Percentiles rank a stretch among this genome's conserved stretches.
These are phyloP conservation scores for Tuctoria greenei DNA, from an alignment of 176 grass and related monocot species.

Conservation along the genomic window DNA sequence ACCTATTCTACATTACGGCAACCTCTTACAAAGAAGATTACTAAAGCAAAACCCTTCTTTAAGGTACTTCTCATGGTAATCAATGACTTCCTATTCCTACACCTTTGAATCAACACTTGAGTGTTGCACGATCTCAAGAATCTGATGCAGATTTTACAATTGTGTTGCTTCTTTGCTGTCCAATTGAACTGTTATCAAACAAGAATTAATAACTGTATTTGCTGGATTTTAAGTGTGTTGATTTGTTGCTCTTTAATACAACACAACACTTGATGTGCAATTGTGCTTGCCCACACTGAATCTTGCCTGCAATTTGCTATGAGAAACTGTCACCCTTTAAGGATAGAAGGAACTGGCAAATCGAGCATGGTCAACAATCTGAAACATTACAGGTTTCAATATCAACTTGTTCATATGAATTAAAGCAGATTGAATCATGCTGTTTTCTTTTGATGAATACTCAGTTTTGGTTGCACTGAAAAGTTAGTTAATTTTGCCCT, in stretches of 20 bases:
- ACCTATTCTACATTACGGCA: background rate
- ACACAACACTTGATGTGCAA: background rate
- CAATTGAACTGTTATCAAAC: background rate
- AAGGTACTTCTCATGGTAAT: constrained; percentile 2
- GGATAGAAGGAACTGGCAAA: constrained; percentile 39
- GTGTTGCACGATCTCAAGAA: background rate
- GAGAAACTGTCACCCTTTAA: constrained; percentile 35
- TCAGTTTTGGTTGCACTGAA: background rate
- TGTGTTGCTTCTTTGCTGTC: background rate
- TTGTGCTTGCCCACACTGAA: background rate
- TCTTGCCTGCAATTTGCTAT: constrained; percentile 13
- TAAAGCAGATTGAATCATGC: constrained; percentile 17
- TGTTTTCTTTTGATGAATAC: background rate
- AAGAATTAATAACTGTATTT: background rate
- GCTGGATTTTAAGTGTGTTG: background rate
- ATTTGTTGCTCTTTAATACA: constrained; percentile 8
- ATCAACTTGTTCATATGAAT: constrained; percentile 9
- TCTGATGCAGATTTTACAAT: background rate
- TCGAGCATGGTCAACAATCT: constrained; percentile 41
- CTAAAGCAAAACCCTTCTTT: background rate
- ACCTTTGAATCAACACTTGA: too few relatives aligned
- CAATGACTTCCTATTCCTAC: too few relatives aligned
- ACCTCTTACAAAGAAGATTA: background rate
- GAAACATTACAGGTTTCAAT: constrained; percentile 53
- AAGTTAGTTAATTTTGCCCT: background rate